Base-by-base conservation (phyloP, 169 alveolate genomes). In the Cryptosporidium sp. region DNA sequence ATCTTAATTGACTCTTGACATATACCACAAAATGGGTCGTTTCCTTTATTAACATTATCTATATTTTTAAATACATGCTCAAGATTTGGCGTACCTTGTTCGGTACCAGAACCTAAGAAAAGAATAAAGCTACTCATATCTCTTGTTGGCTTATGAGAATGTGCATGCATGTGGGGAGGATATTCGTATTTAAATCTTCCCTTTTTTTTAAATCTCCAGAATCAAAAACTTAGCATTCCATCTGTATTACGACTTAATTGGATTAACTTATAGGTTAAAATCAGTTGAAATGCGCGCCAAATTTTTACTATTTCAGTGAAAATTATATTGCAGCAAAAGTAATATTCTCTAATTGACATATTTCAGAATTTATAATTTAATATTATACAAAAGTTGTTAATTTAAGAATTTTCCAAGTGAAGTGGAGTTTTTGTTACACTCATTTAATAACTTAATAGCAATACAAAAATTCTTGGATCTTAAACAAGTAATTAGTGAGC, bases 61-160 rank as follows among this genome's bases (percentile, higher is more conserved):
- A 80, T 80, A 62, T 80, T 80, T 44, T 62, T 80, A 37, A 80
- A 62, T 18, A 65, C 42, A 80, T 80, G 89, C 21, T 42, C 80
- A n/a, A 80, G 75, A 65, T 51, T 45, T 61, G 89, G 89, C 1
- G 51, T 65, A 8, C 89, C 89, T 10, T 6, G 48, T 16, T 26
- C 62, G 12, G 89, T 35, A 12, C 89, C 89, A 3, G 89, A 29
- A 14, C 89, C 89, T 44, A 80, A 37, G 12, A 80, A 80, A 31
- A 80, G 75, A 35, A 80, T 62, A 23, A 51, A 80, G 0, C 80
- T 75, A 61, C 62, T 80, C 89, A 80, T 80, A 5, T 18, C 56
- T 60, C 14, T n/a, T 56, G 48, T 42, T 42, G 16, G 14, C 1
- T 42, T 0, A 8, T 42, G 2, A 8, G 48, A 7, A 42, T 42